Evolutionary conservation across 176 grass and related monocot genomes (phyloP), one percentile per base, ranked within the genome.

Genomic region (Oryza officinalis): DNA sequence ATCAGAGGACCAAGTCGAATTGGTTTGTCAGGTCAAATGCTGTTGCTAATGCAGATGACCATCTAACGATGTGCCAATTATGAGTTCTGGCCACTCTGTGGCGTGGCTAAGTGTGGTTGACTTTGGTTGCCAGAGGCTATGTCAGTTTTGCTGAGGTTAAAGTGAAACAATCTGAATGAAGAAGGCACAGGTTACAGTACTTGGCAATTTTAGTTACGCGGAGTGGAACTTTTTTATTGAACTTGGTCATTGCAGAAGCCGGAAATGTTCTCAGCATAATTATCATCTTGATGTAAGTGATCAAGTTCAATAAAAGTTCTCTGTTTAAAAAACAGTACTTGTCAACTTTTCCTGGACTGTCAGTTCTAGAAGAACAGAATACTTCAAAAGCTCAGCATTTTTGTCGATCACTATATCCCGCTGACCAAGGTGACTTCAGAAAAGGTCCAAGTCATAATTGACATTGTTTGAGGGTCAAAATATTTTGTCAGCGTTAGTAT

Each of bases 361-460:
- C 27, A 33, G 28, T 72, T 89, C 59, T 65, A 61, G 28, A 68
- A 78, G 44, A 31, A 13, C 26, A 66, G 6, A 23, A 46, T 45
- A 6, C 22, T 71, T 25, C 12, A 65, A 40, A 44, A 44, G 14
- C 49, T 40, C 27, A 27, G 14, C 22, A 4, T 63, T 75, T 80
- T 20, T 13, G 14, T 75, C 0, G 22, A 26, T 47, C 35, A 20
- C 8, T 52, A 22, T 20, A 67, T 64, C 13, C 2, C 25, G 1
- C 15, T 64, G 27, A 65, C 17, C 23, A 4, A 27, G 63, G 63
- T 50, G 50, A 65, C 22, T 52, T 41, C 46, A 69, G 11, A 60
- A 69, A n/a, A 9, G 57, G 81, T 89, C 72, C 84, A 65, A 71
- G 27, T 67, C 45, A 66, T 40, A 71, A 49, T 79, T 79, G 74